Evolutionary conservation across 2,329 filamentous ascomycete species (phyloP), one percentile per base, ranked within the genome.

Genomic region (Chalaropsis ovoidea): DNA sequence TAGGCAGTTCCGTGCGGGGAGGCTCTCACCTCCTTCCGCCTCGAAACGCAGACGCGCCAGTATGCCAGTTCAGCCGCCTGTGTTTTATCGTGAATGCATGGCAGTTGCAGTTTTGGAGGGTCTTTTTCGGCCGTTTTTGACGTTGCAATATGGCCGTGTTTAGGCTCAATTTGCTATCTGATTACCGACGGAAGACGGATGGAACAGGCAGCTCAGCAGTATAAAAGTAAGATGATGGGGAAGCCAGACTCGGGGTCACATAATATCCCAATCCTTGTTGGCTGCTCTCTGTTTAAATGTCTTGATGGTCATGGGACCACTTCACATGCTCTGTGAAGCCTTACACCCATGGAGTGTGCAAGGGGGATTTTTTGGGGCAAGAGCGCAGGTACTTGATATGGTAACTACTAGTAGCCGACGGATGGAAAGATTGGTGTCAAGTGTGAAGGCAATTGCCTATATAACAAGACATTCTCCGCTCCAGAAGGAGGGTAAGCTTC

Each of bases 241-340:
- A 35, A 13, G 13, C 54, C 10, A 35, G 27, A 11, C 8, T 35
- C n/a, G 6, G 54, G 31, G n/a, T n/a, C 27, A 58, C 7, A 35
- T n/a, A 13, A 31, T 35, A 58, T 58, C 54, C 43, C 54, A 17
- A 39, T 58, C 54, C 54, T 39, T 39, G 54, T 19, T 58, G 27
- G 54, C 15, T 31, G 11, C 17, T 39, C 24, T n/a, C 3, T 39
- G n/a, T 39, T 10, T 3, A 15, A 58, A 45, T 56, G 17, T 39
- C 39, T 61, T 19, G 27, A 8, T 43, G 63, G 54, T 61, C 54
- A 61, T 61, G 54, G 19, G 63, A 65, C 49, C 63, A 45, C 17
- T 10, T 58, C 49, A 39, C 49, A 45, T 35, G 39, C 22, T 22
- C 17, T 19, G n/a, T n/a, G 8, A 27, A 42, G 39, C 11, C 8